phyloP scores from a whole-genome alignment of 306 rosid genomes.

The Lathyrus oleraceus region DNA sequence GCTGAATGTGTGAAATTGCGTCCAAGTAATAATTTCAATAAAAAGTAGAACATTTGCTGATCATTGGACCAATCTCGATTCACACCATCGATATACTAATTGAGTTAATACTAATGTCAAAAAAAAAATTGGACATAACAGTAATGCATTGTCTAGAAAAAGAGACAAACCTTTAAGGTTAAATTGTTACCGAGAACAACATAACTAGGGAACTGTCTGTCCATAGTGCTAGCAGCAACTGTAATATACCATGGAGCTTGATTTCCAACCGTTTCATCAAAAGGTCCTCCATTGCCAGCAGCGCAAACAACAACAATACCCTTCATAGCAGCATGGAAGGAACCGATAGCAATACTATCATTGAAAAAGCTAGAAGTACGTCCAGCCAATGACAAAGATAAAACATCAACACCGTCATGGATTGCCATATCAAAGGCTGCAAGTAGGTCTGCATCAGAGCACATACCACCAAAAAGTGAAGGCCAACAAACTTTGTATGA shows the following conservation, averaged over 20 bases:
- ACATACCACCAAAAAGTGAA: conserved; percentile 49
- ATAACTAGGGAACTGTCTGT: conserved; percentile 63
- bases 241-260: conserved; percentile 74
- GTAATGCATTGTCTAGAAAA: no score
- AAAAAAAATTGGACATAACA: no score
- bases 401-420: conserved; percentile 70
- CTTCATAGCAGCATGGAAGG: conserved; percentile 71
- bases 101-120: no score
- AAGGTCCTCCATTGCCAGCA: conserved; percentile 79
- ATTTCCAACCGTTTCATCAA: conserved; percentile 48
- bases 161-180: no score
- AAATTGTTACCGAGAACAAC: conserved; percentile 53
- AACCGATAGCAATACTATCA: conserved; percentile 77
- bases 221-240: conserved; percentile 85
- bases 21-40: no score
- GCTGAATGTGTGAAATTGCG: no score
- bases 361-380: conserved; percentile 36
- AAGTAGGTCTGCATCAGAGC: conserved; percentile 77
- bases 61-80: no score
- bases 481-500: conserved; percentile 94
- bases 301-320: conserved; percentile 85
- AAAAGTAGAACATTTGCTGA: no score
- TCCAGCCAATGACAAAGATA: conserved; percentile 74
- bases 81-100: no score
- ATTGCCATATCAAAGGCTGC: conserved; percentile 82